Conservation (phyloP, 345 rosid species). For the Eucalyptus sideroxylon region DNA sequence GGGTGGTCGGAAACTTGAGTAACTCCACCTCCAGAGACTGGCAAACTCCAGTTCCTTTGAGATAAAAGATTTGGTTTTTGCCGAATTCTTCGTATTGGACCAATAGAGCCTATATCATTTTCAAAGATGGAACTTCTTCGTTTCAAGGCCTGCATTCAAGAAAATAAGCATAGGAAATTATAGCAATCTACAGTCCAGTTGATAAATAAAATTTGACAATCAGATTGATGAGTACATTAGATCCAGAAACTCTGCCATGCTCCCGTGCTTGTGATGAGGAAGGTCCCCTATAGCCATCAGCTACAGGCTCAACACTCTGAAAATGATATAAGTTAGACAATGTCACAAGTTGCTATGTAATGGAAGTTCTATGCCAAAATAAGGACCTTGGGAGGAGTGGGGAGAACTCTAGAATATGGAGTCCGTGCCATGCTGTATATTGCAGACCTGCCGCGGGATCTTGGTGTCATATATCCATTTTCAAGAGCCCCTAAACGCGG, state of each 20-base stretch:
- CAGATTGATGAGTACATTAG: slow-evolving; percentile 8
- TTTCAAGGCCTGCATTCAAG: slow-evolving; percentile 48
- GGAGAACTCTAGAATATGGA: slow-evolving; percentile 68
- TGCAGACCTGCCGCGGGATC: slow-evolving; percentile 80
- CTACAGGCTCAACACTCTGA: slow-evolving; percentile 23
- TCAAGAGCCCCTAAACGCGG: slow-evolving; percentile 26
- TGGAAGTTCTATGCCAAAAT: background rate
- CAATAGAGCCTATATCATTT: slow-evolving; percentile 62
- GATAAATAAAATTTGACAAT: background rate
- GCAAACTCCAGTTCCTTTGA: slow-evolving; percentile 17
- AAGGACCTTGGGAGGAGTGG: slow-evolving; percentile 42
- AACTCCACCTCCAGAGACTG: slow-evolving; percentile 12
- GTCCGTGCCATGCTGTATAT: slow-evolving; percentile 85
- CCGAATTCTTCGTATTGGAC: slow-evolving; percentile 85
- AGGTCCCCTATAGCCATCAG: slow-evolving; percentile 20
- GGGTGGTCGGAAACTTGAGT: slow-evolving; percentile 10
- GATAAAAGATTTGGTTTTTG: slow-evolving; percentile 67
- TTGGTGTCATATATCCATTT: slow-evolving; percentile 72
- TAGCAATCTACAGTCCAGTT: background rate
- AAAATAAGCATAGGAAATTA: background rate
- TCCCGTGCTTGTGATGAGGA: slow-evolving; percentile 23
- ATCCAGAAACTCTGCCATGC: slow-evolving; percentile 36
- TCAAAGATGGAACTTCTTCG: slow-evolving; percentile 73
- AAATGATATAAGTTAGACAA: background rate
- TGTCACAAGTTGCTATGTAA: background rate